phyloP scores from a whole-genome alignment of 78 protist species.

The Bigelowiella natans region DNA sequence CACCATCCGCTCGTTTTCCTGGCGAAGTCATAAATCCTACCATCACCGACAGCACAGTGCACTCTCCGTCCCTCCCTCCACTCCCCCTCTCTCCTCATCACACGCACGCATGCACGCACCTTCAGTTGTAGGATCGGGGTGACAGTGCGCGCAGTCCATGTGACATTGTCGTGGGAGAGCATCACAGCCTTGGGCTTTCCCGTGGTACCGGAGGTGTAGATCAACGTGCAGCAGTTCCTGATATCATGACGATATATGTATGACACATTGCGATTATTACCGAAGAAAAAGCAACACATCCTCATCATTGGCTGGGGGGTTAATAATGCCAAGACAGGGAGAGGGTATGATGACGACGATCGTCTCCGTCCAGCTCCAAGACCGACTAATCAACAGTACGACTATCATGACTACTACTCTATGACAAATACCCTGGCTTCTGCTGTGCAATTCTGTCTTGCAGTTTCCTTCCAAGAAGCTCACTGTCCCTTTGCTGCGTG shows the following conservation, averaged over 20 bases:
- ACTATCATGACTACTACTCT: too few relatives aligned
- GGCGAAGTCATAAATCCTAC: neutral
- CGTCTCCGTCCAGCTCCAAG: too few relatives aligned
- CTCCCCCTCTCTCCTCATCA: neutral
- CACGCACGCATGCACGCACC: too few relatives aligned
- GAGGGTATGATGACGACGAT: too few relatives aligned
- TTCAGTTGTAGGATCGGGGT: neutral
- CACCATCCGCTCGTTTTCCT: neutral
- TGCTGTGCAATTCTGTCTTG: neutral
- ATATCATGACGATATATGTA: too few relatives aligned
- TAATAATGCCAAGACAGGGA: too few relatives aligned
- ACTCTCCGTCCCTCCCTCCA: neutral
- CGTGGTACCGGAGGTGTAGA: neutral
- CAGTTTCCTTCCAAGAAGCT: neutral
- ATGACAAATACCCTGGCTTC: neutral
- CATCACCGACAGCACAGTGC: neutral
- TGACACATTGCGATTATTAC: too few relatives aligned
- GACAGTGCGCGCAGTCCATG: neutral
- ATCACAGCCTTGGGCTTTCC: neutral
- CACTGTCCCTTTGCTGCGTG: neutral
- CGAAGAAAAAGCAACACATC: too few relatives aligned
- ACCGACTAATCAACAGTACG: too few relatives aligned
- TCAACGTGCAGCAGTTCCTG: neutral
- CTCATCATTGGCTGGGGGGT: too few relatives aligned
- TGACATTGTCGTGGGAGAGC: conserved; percentile 5